Conservation (phyloP, 495 filamentous ascomycete species). For the Usnea hakonensis region DNA sequence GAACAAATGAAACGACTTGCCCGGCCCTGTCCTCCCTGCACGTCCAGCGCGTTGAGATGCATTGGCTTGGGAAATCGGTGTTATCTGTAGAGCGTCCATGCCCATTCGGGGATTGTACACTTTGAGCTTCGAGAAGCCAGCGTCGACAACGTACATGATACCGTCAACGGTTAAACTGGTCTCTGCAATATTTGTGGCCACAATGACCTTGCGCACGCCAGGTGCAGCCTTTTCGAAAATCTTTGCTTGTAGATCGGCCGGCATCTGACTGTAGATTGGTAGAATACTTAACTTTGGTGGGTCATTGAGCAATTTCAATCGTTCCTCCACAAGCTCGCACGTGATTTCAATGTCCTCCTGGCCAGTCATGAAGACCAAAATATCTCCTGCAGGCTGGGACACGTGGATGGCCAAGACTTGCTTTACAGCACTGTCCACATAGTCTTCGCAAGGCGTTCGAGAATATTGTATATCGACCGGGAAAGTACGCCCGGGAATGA, state of each 20-base stretch:
- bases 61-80: constrained; percentile 95
- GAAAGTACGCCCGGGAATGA: constrained; percentile 94
- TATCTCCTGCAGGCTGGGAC: constrained; percentile 83
- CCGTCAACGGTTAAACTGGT: constrained; percentile 97
- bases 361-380: constrained; percentile 98
- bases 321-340: constrained; percentile 83
- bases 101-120: constrained; percentile 99
- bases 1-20: constrained; percentile 90
- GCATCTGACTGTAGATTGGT: constrained; percentile 99
- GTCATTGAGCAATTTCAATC: constrained; percentile 86
- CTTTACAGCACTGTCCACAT: constrained; percentile 94
- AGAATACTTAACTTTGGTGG: constrained; percentile 91
- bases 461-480: constrained; percentile 96
- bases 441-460: constrained; percentile 91
- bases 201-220: constrained; percentile 93
- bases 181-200: constrained; percentile 98
- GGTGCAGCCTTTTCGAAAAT: constrained; percentile 89
- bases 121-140: constrained; percentile 93
- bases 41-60: constrained; percentile 87
- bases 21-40: constrained; percentile 90
- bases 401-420: constrained; percentile 97
- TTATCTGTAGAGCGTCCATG: constrained; percentile 98
- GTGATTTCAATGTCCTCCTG: constrained; percentile 98
- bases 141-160: constrained; percentile 98
- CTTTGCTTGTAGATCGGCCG: constrained; percentile 92